Percentiles rank a stretch among this genome's conserved stretches.
Evolutionary conservation across 192 early-diverging fungal genomes (phyloP).

Genomic region (Coemansia sp.): DNA sequence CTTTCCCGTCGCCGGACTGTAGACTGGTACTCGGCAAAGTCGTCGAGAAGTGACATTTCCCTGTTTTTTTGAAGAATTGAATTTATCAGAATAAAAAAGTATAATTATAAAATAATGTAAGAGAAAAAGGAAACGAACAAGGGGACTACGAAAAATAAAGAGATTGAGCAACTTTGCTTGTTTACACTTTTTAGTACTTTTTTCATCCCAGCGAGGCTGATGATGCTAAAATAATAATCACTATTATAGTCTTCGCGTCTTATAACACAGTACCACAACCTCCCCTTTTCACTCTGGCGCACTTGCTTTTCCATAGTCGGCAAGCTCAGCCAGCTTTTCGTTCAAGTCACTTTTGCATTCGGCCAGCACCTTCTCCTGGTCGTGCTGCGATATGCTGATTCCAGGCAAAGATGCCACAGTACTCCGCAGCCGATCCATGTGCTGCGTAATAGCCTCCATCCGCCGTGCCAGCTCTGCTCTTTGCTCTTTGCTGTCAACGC

Average conservation of each 20-base stretch:
- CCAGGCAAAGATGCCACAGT: constrained; percentile 41
- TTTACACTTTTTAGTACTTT: neutral
- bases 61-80: neutral
- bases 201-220: neutral
- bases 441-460: constrained; percentile 45
- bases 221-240: neutral
- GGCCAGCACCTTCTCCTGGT: constrained; percentile 48
- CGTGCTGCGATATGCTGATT: constrained; percentile 48
- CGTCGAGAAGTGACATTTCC: constrained; percentile 52
- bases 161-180: neutral
- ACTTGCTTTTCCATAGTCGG: constrained; percentile 23
- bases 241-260: neutral
- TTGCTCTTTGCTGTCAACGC: constrained; percentile 35
- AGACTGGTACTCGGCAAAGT: constrained; percentile 51
- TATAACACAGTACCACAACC: neutral
- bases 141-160: neutral
- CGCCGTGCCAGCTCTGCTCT: constrained; percentile 45
- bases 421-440: constrained; percentile 33
- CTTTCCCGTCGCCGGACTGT: constrained; percentile 22
- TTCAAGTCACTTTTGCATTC: constrained; percentile 41
- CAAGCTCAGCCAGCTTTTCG: constrained; percentile 32
- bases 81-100: constrained; percentile 5
- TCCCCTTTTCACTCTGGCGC: neutral
- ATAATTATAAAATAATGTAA: constrained; percentile 6
- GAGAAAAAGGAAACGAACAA: constrained; percentile 3